phyloP scores from a whole-genome alignment of 805 yeast species.

The Kuraishia hungarica region DNA sequence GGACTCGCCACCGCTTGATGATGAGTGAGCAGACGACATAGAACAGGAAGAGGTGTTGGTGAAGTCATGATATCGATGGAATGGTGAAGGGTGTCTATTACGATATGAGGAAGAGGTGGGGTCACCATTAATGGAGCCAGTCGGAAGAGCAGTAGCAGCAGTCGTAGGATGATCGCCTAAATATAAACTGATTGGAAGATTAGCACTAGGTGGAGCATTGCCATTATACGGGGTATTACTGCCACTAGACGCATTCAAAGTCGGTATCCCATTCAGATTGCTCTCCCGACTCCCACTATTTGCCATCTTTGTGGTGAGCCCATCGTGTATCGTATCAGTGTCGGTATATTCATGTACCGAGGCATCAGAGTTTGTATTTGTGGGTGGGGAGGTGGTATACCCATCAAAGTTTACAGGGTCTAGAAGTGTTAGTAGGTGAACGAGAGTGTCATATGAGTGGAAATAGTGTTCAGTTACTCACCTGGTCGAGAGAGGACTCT shows the following conservation, averaged over 20 bases:
- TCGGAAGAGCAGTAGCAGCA: background rate
- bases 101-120: too few relatives aligned
- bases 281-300: too few relatives aligned
- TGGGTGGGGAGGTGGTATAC: background rate
- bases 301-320: too few relatives aligned
- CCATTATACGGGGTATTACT: background rate
- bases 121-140: background rate
- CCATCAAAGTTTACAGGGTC: background rate
- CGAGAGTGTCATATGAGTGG: background rate
- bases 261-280: too few relatives aligned
- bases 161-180: background rate
- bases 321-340: background rate
- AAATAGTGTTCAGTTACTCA: background rate
- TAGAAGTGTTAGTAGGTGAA: background rate
- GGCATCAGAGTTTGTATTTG: background rate
- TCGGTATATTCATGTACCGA: background rate
- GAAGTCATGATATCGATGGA: background rate
- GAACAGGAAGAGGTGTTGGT: background rate
- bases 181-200: background rate
- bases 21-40: background rate
- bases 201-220: background rate
- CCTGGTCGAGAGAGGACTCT: conserved; percentile 3
- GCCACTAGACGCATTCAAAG: too few relatives aligned
- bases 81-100: background rate
- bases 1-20: background rate